A percentile compares a stretch with the other conserved stretches of the same genome.
phyloP scores from a whole-genome alignment of 1,284 basidiomycete genomes.

The Trichosporon coremiiforme region DNA sequence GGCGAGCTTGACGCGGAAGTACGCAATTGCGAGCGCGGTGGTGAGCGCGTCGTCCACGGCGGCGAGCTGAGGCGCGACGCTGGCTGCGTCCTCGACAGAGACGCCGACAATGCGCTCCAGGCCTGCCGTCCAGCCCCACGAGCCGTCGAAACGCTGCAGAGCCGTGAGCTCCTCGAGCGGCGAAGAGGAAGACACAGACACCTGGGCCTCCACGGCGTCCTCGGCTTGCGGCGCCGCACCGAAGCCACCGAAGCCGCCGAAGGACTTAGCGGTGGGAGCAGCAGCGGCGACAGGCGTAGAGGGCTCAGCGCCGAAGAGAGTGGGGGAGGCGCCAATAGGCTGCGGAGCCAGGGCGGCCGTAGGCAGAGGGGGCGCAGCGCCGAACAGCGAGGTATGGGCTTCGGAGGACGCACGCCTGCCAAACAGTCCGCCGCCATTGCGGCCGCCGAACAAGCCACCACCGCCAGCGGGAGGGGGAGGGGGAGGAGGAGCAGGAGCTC shows the following conservation, averaged over 20 bases:
- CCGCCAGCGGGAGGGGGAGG: no score
- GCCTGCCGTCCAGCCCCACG: constrained; percentile 26
- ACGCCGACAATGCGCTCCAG: constrained; percentile 19
- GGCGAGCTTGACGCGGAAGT: constrained; percentile 20
- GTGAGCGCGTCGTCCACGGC: constrained; percentile 17
- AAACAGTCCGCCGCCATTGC: no score
- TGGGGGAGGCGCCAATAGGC: no score
- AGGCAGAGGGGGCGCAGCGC: no score
- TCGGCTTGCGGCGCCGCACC: neutral
- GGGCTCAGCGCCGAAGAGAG: no score
- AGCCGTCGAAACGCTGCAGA: constrained; percentile 27
- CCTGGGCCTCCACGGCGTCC: neutral
- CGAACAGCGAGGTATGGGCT: no score
- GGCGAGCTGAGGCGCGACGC: neutral
- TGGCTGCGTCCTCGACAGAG: neutral
- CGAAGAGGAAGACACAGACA: neutral
- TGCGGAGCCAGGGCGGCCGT: no score
- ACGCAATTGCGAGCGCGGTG: constrained; percentile 26
- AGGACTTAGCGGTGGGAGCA: no score
- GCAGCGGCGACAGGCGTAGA: neutral
- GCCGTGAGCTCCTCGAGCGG: constrained; percentile 7
- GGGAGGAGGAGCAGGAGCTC: no score
- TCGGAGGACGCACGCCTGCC: no score
- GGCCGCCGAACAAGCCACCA: no score
- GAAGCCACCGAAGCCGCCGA: neutral